Evolutionary conservation across 495 filamentous ascomycete genomes (phyloP), one percentile per base, ranked within the genome.

Genomic region (Talaromyces thailandensis): DNA sequence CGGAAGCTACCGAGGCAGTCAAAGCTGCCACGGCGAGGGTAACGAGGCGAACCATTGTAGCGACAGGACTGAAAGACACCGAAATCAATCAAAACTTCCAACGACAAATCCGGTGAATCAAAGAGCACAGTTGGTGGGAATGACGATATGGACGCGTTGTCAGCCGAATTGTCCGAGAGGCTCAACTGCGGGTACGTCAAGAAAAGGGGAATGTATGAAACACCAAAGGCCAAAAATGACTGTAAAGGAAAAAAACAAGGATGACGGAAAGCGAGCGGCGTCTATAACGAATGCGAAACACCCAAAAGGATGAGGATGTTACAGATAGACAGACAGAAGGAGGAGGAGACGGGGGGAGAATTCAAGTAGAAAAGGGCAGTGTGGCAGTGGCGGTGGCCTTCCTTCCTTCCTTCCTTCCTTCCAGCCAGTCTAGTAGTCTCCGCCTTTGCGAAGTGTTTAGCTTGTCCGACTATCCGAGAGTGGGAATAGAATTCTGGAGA

Each of bases 1-100:
- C 75, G 62, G 68, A 69, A 14, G 66, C 75, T 52, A 68, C 64
- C 8, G 73, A 78, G 45, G 71, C 71, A 57, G 72, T 74, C 65
- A 75, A 65, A 12, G 75, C 65, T 61, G 71, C 75, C 56, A 77
- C 43, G 59, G 26, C 37, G 29, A 51, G 58, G 40, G 75, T 68
- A 62, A 64, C 67, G 51, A 76, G 64, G 60, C 70, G 71, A 64
- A 76, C 68, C 72, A 75, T 77, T 29, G 58, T 72, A 63, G 62
- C 26, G 31, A 56, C 4, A 56, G 12, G 14, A 21, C 9, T 45
- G 18, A 12, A 52, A 52, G 24, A 23, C 23, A 18, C 23, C 21
- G 45, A 11, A 51, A 23, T 51, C 45, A 23, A 51, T 18, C n/a
- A 51, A 51, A 21, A 8, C 12, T 21, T 51, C 45, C 23, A 18